Conservation (phyloP, 2,329 filamentous ascomycete genomes). For the Cladosporium sp. region DNA sequence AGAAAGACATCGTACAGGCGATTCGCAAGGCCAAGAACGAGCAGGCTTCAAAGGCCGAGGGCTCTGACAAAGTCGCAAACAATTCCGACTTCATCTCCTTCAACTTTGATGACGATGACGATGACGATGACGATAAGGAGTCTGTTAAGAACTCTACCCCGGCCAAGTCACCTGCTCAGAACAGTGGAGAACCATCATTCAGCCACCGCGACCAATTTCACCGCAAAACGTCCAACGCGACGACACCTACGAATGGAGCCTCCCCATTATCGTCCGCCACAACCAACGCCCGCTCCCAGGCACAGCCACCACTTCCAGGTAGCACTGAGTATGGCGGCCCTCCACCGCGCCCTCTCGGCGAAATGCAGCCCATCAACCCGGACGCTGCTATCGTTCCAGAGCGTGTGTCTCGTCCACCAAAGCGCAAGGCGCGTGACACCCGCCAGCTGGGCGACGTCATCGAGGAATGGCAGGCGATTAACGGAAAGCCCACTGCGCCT, state of each 20-base stretch:
- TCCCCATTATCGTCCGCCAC: slow-evolving; percentile 1
- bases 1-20: slow-evolving; percentile 80
- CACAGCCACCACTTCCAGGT: slow-evolving; percentile 2
- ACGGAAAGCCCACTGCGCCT: slow-evolving; percentile 48
- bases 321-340: background rate
- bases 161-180: slow-evolving; percentile 7
- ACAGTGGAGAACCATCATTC: slow-evolving; percentile 20
- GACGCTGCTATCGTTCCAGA: slow-evolving; percentile 11
- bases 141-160: slow-evolving; percentile 22
- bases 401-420: slow-evolving; percentile 33
- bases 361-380: background rate
- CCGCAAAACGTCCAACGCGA: slow-evolving; percentile 11
- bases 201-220: slow-evolving; percentile 32
- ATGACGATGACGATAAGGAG: slow-evolving; percentile 33
- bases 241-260: background rate
- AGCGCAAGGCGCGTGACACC: slow-evolving; percentile 57
- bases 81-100: slow-evolving; percentile 84
- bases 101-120: slow-evolving; percentile 40
- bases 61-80: slow-evolving; percentile 31
- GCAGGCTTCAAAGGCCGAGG: slow-evolving; percentile 47
- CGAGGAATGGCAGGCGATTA: slow-evolving; percentile 37
- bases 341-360: background rate
- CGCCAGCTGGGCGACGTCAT: slow-evolving; percentile 33
- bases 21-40: slow-evolving; percentile 84
- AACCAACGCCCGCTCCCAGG: background rate